phyloP scores from a whole-genome alignment of 1,284 basidiomycete species.

The Malassezia nana region DNA sequence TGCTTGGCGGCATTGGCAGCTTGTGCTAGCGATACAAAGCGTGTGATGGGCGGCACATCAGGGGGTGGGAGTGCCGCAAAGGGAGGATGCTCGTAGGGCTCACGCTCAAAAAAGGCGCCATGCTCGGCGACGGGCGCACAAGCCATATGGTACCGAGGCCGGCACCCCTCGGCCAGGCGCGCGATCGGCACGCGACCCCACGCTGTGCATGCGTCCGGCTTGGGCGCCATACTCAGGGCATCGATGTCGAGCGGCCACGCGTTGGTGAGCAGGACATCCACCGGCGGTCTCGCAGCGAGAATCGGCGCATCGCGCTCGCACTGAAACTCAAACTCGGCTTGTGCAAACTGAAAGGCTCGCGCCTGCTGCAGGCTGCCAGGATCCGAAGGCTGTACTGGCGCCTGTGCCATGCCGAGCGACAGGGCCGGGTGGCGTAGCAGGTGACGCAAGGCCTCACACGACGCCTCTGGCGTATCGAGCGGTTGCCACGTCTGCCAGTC shows the following conservation, averaged over 20 bases:
- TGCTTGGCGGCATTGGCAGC: constrained; percentile 35
- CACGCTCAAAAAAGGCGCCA: constrained; percentile 41
- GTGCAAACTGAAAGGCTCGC: neutral
- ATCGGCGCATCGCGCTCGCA: constrained; percentile 7
- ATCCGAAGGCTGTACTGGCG: constrained; percentile 6
- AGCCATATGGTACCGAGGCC: constrained; percentile 40
- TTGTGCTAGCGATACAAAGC: constrained; percentile 36
- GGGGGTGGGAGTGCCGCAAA: constrained; percentile 5
- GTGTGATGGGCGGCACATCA: constrained; percentile 17
- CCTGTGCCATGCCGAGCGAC: constrained; percentile 5
- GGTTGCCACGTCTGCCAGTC: neutral
- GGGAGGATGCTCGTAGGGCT: constrained; percentile 31
- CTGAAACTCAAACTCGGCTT: constrained; percentile 13
- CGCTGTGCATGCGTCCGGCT: constrained; percentile 24
- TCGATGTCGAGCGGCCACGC: constrained; percentile 36
- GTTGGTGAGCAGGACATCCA: constrained; percentile 40
- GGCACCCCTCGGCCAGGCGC: constrained; percentile 19
- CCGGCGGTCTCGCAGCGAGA: constrained; percentile 18
- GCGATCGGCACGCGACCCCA: constrained; percentile 37
- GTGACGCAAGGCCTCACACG: neutral
- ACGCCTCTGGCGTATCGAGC: constrained; percentile 1
- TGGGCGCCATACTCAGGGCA: constrained; percentile 17
- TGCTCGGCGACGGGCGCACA: constrained; percentile 18
- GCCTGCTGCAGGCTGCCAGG: constrained; percentile 25
- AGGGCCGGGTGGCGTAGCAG: constrained; percentile 13